Base-by-base conservation (phyloP, 129 eudicot species). In the Mikania micrantha region DNA sequence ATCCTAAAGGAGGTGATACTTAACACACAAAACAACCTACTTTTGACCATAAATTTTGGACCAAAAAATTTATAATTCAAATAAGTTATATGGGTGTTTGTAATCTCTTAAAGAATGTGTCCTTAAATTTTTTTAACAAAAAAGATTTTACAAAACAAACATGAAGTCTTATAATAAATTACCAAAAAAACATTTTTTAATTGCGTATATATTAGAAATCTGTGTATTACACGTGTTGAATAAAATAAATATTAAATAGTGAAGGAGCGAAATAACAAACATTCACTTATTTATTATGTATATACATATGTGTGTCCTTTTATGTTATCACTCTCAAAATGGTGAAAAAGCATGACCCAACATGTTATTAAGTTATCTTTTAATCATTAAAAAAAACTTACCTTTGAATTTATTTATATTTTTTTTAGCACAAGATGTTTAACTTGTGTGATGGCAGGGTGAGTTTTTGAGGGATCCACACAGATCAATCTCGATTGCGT, bases 381-480 rank as follows among this genome's bases (percentile, higher is more conserved):
- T 12, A 22, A 39, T 66, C 58, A 4, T 50, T 13, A 9, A 36
- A 36, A 38, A 9, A 61, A 34, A 34, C 49, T 22, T 24, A 10
- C 35, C 47, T 67, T 32, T 60, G 9, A 38, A 41, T 17, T 31
- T 15, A 58, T 17, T 39, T 15, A 64, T 36, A 11, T 41, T 12
- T 17, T 4, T 56, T 47, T 48, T 19, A 77, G 41, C n/a, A 21
- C 29, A 63, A 61, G 58, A 61, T 53, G 29, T 58, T 56, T 50
- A 39, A 29, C 22, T 12, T n/a, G 25, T 28, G 71, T 25, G 35
- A 69, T 48, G 28, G n/a, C 82, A 89, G 96, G 87, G 79, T 31
- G 94, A 85, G 40, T 89, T 89, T 77, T 80, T 85, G 86, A 86
- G 71, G 2, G 94, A 85, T 67, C 90, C 96, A 9, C 29, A 40